phyloP scores from a whole-genome alignment of 2,329 filamentous ascomycete genomes.

The Lachnellula subtilissima region DNA sequence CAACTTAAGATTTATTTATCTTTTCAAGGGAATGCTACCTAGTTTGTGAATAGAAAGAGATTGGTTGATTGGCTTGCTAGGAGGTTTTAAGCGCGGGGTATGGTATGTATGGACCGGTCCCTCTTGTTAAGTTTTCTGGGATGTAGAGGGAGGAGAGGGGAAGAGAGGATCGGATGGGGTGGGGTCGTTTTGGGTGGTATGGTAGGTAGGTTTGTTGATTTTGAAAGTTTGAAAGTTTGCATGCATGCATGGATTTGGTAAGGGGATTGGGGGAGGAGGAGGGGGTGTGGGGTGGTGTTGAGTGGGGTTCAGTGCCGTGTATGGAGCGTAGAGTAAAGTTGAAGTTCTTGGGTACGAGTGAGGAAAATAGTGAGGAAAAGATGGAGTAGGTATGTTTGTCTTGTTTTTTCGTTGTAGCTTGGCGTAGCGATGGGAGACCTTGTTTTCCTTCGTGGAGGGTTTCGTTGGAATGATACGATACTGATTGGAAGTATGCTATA shows the following conservation, averaged over 20 bases:
- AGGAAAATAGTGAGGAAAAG: conserved; percentile 6
- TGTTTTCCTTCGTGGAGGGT: background rate
- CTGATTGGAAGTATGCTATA: conserved; percentile 10
- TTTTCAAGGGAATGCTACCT: background rate
- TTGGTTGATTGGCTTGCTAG: background rate
- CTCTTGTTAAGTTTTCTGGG: conserved; percentile 17
- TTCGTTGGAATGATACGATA: background rate
- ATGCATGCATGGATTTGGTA: too few relatives aligned
- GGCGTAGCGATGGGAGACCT: background rate
- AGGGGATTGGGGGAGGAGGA: too few relatives aligned
- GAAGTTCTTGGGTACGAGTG: conserved; percentile 20
- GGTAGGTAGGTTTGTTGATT: background rate
- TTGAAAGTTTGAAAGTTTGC: background rate
- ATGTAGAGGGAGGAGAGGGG: conserved; percentile 23
- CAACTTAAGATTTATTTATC: background rate
- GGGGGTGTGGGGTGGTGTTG: too few relatives aligned
- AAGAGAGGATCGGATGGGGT: conserved; percentile 22
- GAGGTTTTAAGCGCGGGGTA: conserved; percentile 15
- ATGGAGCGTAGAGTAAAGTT: conserved; percentile 21
- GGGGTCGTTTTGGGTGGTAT: conserved; percentile 8
- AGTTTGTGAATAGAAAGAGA: too few relatives aligned
- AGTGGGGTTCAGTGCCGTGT: conserved; percentile 4
- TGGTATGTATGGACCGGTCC: conserved; percentile 5
- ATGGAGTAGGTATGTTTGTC: conserved; percentile 9
- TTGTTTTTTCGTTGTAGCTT: background rate